Evolutionary conservation across 495 filamentous ascomycete species (phyloP), one percentile per base, ranked within the genome.

Genomic region (Neohortaea acidophila): DNA sequence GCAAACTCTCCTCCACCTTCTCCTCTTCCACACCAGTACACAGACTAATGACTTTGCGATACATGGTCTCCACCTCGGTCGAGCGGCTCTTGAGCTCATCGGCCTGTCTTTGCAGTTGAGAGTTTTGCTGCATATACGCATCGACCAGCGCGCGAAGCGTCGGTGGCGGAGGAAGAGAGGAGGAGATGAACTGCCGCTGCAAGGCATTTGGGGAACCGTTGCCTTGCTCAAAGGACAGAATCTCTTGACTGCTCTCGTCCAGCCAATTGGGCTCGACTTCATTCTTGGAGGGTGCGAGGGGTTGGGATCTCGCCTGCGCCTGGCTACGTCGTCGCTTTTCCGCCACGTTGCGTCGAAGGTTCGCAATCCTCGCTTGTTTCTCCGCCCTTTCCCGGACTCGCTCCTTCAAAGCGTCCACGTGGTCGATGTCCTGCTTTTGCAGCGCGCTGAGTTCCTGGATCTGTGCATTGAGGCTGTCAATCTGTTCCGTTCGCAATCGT

Each of bases 361-460:
- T 81, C 12, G 62, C 61, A 35, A 75, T 72, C 27, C 72, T 74
- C 31, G 68, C 65, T 29, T 72, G 71, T 25, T 74, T 59, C 23
- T 74, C 67, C 9, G 70, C 67, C 21, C 74, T 64, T 15, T 70
- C 65, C 2, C 69, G 70, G 18, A 69, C 58, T 37, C 69, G 69
- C 2, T 61, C 61, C 44, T 79, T 78, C 19, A 91, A 58, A 10
- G 62, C 62, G 33, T 85, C 75, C 7, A 86, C 59, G 14, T 66
- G 67, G 38, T 73, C 75, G 29, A 81, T 77, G 37, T 84, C 77
- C 36, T 81, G 75, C 41, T 77, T 75, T 7, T 91, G 67, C 22
- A 74, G 72, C 24, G 78, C 68, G n/a, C 84, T 85, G 3, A 78
- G 72, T 21, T 84, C 76, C 24, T 82, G 77, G 30, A 97, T 74